phyloP scores from a whole-genome alignment of 805 yeast species.

The Blastobotrys attinorum region DNA sequence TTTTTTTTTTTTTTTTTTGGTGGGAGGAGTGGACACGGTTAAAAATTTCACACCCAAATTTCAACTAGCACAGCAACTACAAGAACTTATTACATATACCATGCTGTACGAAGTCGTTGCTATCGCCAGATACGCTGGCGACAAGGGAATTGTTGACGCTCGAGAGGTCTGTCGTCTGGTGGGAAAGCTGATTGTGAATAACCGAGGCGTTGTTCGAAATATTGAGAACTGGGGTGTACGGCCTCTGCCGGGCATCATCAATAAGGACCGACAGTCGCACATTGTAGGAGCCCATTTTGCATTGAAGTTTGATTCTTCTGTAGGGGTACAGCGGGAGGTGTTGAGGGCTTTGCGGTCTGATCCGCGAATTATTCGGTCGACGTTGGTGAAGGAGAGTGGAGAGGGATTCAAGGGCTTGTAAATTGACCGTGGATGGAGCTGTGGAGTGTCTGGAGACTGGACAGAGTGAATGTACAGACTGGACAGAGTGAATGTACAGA shows the following conservation, averaged over 20 bases:
- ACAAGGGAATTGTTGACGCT: slow-evolving; percentile 50
- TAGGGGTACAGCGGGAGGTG: slow-evolving; percentile 81
- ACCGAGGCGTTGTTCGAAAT: slow-evolving; percentile 90
- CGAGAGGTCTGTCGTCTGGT: slow-evolving; percentile 59
- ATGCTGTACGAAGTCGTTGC: slow-evolving; percentile 92
- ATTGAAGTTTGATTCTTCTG: slow-evolving; percentile 78
- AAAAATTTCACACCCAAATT: background rate
- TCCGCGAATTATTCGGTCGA: slow-evolving; percentile 82
- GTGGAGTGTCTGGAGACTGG: too few species aligned
- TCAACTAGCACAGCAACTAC: background rate
- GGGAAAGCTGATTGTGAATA: slow-evolving; percentile 73
- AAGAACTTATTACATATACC: background rate
- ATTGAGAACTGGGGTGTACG: slow-evolving; percentile 72
- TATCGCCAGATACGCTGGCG: slow-evolving; percentile 68
- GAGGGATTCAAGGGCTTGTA: slow-evolving; percentile 7
- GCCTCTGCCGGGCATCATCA: slow-evolving; percentile 71
- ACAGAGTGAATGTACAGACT: too few species aligned
- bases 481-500: too few species aligned
- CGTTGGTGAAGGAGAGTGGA: slow-evolving; percentile 45
- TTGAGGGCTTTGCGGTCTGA: slow-evolving; percentile 73
- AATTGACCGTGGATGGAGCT: too few species aligned
- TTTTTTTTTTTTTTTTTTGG: too few species aligned
- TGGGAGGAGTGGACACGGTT: too few species aligned
- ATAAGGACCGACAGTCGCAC: slow-evolving; percentile 81
- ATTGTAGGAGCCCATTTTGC: slow-evolving; percentile 85